phyloP scores from a whole-genome alignment of 805 yeast species.

The Kuraishia ogatae region DNA sequence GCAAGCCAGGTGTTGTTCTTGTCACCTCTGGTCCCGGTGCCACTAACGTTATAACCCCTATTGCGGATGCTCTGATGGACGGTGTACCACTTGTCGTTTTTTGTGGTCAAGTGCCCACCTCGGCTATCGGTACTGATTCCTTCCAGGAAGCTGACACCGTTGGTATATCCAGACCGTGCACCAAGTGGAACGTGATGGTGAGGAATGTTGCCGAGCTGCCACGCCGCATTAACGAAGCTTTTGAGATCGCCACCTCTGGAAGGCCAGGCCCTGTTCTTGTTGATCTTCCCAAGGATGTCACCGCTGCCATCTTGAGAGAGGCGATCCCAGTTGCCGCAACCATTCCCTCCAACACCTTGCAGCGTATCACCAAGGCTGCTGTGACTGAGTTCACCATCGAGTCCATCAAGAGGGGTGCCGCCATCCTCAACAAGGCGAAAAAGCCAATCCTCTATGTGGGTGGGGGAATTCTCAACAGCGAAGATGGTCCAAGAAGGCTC shows the following conservation, averaged over 20 bases:
- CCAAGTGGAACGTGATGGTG: slow-evolving; percentile 99
- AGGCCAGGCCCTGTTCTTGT: slow-evolving; percentile 98
- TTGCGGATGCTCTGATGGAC: slow-evolving; percentile 96
- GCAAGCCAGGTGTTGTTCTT: slow-evolving; percentile 95
- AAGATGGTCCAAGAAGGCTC: slow-evolving; percentile 70
- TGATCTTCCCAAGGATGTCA: slow-evolving; percentile 96
- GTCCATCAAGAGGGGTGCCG: slow-evolving; percentile 71
- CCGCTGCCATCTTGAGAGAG: slow-evolving; percentile 79
- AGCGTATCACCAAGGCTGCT: slow-evolving; percentile 59
- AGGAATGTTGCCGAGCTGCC: slow-evolving; percentile 92
- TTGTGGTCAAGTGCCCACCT: slow-evolving; percentile 94
- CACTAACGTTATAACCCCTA: slow-evolving; percentile 95
- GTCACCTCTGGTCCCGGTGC: slow-evolving; percentile 99
- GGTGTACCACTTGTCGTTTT: slow-evolving; percentile 97
- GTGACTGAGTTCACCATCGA: slow-evolving; percentile 67
- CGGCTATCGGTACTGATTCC: slow-evolving; percentile 96
- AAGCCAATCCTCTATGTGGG: slow-evolving; percentile 89
- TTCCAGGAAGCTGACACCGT: slow-evolving; percentile 99
- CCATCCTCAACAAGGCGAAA: slow-evolving; percentile 71
- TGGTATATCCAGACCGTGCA: slow-evolving; percentile 94
- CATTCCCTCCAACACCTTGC: slow-evolving; percentile 65
- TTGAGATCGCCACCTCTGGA: slow-evolving; percentile 91
- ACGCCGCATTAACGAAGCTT: slow-evolving; percentile 92
- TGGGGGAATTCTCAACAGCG: slow-evolving; percentile 75
- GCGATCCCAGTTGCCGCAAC: slow-evolving; percentile 79